Percentiles rank a stretch among this genome's conserved stretches.
phyloP scores from a whole-genome alignment of 208 protist species.

The Trypanosoma vivax region DNA sequence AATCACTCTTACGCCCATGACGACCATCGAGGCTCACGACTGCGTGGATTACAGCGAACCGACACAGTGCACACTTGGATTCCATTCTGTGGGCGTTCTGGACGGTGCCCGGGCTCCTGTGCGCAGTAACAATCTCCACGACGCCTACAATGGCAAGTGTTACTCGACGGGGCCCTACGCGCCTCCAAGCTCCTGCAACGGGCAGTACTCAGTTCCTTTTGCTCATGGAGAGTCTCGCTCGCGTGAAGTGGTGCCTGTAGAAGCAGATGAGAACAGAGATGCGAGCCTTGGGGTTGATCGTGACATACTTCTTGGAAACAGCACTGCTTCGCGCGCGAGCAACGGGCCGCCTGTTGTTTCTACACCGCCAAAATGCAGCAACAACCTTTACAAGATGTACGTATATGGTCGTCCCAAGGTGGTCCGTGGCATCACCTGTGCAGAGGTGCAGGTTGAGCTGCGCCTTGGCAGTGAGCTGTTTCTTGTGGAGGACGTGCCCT shows the following conservation, averaged over 20 bases:
- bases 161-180: too few relatives aligned
- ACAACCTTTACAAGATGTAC: conserved; percentile 35
- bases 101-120: too few relatives aligned
- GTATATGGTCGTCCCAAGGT: conserved; percentile 43
- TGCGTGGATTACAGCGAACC: conserved; percentile 6
- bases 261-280: too few relatives aligned
- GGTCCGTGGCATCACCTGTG: conserved; percentile 32
- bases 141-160: too few relatives aligned
- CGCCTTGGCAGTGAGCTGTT: conserved; percentile 40
- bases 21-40: neutral
- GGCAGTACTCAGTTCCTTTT: too few relatives aligned
- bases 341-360: conserved; percentile 14
- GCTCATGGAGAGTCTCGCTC: too few relatives aligned
- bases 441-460: conserved; percentile 54
- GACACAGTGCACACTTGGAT: conserved; percentile 7
- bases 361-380: conserved; percentile 34
- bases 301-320: conserved; percentile 18
- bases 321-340: conserved; percentile 16
- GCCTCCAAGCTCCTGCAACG: too few relatives aligned
- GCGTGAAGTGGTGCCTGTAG: too few relatives aligned
- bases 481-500: conserved; percentile 37
- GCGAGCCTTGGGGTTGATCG: conserved; percentile 14
- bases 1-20: conserved; percentile 28
- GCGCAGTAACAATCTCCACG: too few relatives aligned
- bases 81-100: conserved; percentile 9